Base-by-base conservation (phyloP, 805 yeast genomes). In the Candida boidinii region DNA sequence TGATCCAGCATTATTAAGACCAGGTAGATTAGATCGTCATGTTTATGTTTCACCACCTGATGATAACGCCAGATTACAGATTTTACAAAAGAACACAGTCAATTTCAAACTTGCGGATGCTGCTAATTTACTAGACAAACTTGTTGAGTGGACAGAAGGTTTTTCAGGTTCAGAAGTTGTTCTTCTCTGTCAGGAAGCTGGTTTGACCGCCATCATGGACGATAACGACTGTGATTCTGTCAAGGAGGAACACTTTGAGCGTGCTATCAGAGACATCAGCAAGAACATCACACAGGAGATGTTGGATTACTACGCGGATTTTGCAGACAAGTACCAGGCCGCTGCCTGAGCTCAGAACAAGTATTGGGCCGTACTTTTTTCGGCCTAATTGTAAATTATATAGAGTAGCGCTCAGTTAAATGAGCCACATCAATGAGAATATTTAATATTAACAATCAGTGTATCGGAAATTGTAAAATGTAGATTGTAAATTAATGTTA, bases 91-190 rank as follows among this genome's bases (percentile, higher is more conserved):
- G 42, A 73, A 79, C 39, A 75, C 90, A 17, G 52, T 56, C 25
- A 73, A 75, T 30, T 90, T 92, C 70, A 54, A 72, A 8, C 46
- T 82, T 12, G 62, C 40, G 1, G 42, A 64, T 14, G 72, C 71
- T 3, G 70, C 70, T 16, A 20, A 22, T 1, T 31, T 53, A 13
- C 53, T 84, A 17, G 60, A 61, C 1, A 58, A 53, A 8, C 57
- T 85, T 9, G 87, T 94, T 0, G 54, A 45, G 2, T 47, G 59
- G 5, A 83, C 96, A 0, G 58, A 54, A 7, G 51, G 53, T 4
- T 86, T 78, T 56, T 83, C 96, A 0, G 99, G 99, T 23, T 96
- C 97, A 0, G 98, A 92, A 55, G 84, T 92, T 24, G 94, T 88
- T 0, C 66, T 87, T 15, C 54, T 90, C 15, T 85, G 96, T 46